Base-by-base conservation (phyloP, 2,329 filamentous ascomycete genomes). In the Cytospora schulzeri region DNA sequence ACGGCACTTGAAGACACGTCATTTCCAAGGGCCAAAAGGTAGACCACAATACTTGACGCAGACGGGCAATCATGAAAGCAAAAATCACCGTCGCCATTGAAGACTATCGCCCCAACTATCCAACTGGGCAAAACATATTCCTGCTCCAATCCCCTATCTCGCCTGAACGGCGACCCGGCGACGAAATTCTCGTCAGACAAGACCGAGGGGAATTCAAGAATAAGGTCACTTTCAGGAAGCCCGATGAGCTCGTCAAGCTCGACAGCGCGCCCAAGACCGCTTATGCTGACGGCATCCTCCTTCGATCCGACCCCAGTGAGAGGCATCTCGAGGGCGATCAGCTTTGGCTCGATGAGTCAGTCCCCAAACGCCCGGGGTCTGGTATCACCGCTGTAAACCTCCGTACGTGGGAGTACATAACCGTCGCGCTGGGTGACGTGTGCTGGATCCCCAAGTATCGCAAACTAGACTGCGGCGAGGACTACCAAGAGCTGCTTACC, bases 381-480 rank as follows among this genome's bases (percentile, higher is more conserved):
- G 38, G 26, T 14, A 48, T 64, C 17, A 17, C 11, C 4, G 64
- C 53, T 7, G 56, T 64, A 26, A 66, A 64, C 35, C 45, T 66
- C 52, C 64, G 64, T 12, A 66, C 64, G 19, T 60, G 60, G 56
- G 19, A 35, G 22, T n/a, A 31, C 24, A 55, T 66, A 2, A 48
- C 26, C 2, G 45, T 64, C 22, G 51, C 56, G 17, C 15, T 66
- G 22, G 22, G n/a, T 9, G 26, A 35, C 12, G 60, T 57, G 11
- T 66, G 64, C 45, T 66, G 64, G 64, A 45, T 66, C 19, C 64
- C 64, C 15, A 65, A 63, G 38, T 65, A 63, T 29, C 63, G 60
- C 38, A 65, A 63, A 11, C 22, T 65, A 31, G 63, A 63, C 22
- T 48, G 55, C 33, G 35, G 28, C 19, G 38, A 50, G n/a, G 31